Conservation (phyloP, 2,329 filamentous ascomycete species). For the Sporothrix phasma region DNA sequence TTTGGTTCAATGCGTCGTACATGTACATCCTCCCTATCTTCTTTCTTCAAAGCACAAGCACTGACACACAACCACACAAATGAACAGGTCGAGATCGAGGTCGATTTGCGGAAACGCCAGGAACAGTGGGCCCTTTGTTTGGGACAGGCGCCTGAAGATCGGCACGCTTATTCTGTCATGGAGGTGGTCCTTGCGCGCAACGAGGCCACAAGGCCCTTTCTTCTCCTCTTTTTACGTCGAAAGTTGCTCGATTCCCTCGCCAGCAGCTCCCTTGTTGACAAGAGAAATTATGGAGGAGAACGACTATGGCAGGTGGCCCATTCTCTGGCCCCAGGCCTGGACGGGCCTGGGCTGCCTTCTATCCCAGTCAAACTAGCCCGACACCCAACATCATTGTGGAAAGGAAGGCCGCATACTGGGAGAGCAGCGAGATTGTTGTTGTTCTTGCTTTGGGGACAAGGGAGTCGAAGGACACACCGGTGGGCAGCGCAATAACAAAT, state of each 20-base stretch:
- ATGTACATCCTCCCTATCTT: neutral
- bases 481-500: too few relatives aligned
- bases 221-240: neutral
- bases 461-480: too few relatives aligned
- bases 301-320: neutral
- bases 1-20: neutral
- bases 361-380: neutral
- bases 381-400: neutral
- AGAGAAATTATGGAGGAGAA: neutral
- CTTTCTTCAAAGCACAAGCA: neutral
- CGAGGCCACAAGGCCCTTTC: neutral
- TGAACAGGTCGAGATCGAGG: too few relatives aligned
- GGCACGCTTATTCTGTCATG: conserved; percentile 4
- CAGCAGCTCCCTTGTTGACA: neutral
- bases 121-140: neutral
- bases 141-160: conserved; percentile 3
- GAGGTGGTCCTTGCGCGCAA: neutral
- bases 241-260: neutral
- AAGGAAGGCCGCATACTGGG: neutral
- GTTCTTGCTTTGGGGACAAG: too few relatives aligned
- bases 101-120: neutral
- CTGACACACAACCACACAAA: neutral
- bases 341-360: neutral
- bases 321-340: neutral
- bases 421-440: neutral